Conservation (phyloP, 805 yeast genomes). For the Kodamaea fukazawae region DNA sequence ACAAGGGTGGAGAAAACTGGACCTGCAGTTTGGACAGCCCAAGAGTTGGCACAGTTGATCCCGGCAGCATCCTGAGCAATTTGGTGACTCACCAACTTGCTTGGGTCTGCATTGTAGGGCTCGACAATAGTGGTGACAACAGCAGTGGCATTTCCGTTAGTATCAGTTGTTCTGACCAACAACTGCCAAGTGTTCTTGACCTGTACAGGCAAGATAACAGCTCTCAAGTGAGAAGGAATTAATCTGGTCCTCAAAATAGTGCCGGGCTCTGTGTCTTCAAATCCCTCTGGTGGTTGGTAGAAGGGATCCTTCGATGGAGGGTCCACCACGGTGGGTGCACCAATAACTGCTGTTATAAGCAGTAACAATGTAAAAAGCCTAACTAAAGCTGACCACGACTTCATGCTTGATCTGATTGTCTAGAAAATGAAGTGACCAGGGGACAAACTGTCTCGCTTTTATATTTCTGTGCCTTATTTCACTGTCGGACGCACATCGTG, state of each 20-base stretch:
- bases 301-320: conserved; percentile 16
- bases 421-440: too few relatives aligned
- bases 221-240: conserved; percentile 11
- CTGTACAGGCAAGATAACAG: conserved; percentile 10
- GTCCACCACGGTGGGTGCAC: conserved; percentile 3
- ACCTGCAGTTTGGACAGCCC: conserved; percentile 16
- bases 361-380: conserved; percentile 1
- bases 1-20: conserved; percentile 3
- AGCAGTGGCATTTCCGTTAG: conserved; percentile 25
- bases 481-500: too few relatives aligned
- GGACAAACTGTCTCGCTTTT: too few relatives aligned
- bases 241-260: conserved; percentile 13
- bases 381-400: too few relatives aligned
- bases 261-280: conserved; percentile 13
- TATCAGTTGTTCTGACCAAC: conserved; percentile 16
- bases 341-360: not conserved
- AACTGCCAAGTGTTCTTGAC: conserved; percentile 14
- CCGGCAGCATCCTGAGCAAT: conserved; percentile 30
- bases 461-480: too few relatives aligned
- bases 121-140: conserved; percentile 26
- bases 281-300: conserved; percentile 15
- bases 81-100: conserved; percentile 27
- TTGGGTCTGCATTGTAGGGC: conserved; percentile 28
- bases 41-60: conserved; percentile 27
- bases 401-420: too few relatives aligned